Evolutionary conservation across 192 early-diverging fungal genomes (phyloP).

Genomic region (Chytriomyces confervae): DNA sequence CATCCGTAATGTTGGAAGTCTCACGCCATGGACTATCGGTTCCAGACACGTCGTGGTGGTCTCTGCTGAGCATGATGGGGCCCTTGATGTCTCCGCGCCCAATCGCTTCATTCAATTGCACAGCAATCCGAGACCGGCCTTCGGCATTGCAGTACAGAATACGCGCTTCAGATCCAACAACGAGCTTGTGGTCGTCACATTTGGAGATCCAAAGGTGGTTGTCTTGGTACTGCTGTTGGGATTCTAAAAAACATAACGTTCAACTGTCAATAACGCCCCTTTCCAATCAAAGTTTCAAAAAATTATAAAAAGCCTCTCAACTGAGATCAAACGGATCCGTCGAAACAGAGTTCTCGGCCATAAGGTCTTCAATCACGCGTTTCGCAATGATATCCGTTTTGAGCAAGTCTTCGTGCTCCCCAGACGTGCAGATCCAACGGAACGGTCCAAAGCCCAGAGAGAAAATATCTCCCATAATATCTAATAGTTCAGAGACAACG

Average conservation of each 20-base stretch:
- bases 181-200: constrained; percentile 35
- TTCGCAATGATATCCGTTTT: constrained; percentile 33
- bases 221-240: constrained; percentile 33
- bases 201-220: constrained; percentile 35
- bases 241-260: background rate
- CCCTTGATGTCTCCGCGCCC: constrained; percentile 16
- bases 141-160: constrained; percentile 38
- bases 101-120: constrained; percentile 30
- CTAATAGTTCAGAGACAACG: background rate
- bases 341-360: constrained; percentile 20
- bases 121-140: constrained; percentile 25
- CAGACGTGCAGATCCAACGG: constrained; percentile 38
- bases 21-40: constrained; percentile 31
- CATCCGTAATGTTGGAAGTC: constrained; percentile 22
- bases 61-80: constrained; percentile 34
- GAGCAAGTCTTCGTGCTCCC: constrained; percentile 19
- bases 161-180: constrained; percentile 35
- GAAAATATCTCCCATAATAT: constrained; percentile 40
- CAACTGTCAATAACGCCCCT: no score
- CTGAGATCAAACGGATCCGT: constrained; percentile 4
- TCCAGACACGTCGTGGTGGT: constrained; percentile 38
- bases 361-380: constrained; percentile 20
- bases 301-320: background rate
- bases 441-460: constrained; percentile 37
- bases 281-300: background rate